Evolutionary conservation across 306 rosid species (phyloP).

Genomic region (Lablab purpureus): DNA sequence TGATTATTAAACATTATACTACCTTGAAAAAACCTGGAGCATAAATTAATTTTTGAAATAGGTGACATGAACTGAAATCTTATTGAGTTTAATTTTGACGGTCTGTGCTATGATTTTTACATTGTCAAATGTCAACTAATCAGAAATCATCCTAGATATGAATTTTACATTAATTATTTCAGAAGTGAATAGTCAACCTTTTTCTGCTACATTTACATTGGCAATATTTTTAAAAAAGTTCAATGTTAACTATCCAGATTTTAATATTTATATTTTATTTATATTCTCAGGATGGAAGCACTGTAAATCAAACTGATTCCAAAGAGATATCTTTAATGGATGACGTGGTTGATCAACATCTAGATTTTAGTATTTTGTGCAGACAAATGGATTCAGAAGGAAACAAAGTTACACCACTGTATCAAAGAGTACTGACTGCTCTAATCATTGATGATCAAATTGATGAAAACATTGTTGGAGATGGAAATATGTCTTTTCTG

Average conservation of each 20-base stretch:
- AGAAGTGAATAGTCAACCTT: not conserved
- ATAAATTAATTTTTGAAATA: not conserved
- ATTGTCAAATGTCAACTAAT: not conserved
- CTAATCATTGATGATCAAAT: conserved; percentile 70
- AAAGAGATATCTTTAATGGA: conserved; percentile 44
- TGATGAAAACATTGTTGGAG: conserved; percentile 59
- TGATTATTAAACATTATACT: conserved; percentile 14
- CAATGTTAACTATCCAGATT: conserved; percentile 8
- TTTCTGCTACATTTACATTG: not conserved
- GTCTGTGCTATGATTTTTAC: not conserved
- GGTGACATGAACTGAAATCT: conserved; percentile 10
- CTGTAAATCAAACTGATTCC: conserved; percentile 51
- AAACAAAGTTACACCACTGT: conserved; percentile 64
- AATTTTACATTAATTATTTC: not conserved
- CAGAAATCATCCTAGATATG: not conserved
- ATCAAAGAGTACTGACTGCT: conserved; percentile 84
- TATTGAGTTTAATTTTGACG: not conserved
- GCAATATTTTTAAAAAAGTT: not conserved
- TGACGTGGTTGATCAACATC: conserved; percentile 52
- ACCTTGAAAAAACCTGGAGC: conserved; percentile 15
- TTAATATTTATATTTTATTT: conserved; percentile 22
- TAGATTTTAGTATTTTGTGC: conserved; percentile 46
- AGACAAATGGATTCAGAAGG: conserved; percentile 54
- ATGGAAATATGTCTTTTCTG: conserved; percentile 52
- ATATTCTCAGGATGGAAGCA: conserved; percentile 59